These are phyloP conservation scores for Thoreauomyces humboldtii DNA, from an alignment of 192 early-diverging fungal species.

Conservation along the genomic window DNA sequence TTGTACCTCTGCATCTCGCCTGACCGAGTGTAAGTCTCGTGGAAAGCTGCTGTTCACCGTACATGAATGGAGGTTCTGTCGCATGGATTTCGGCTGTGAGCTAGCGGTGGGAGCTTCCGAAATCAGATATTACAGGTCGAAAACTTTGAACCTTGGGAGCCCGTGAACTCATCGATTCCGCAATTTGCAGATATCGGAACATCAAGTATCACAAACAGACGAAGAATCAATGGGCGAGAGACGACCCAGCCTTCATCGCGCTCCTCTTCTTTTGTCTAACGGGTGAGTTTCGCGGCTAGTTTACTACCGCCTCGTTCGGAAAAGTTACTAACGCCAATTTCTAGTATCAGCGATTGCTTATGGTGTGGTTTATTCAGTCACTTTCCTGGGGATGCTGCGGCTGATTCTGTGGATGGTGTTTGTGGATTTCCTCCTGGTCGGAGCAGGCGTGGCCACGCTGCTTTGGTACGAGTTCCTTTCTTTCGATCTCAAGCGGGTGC, in stretches of 20 bases:
- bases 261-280: constrained; percentile 64
- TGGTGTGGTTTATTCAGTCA: constrained; percentile 72
- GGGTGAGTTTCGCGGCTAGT: constrained; percentile 44
- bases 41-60: too few relatives aligned
- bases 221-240: constrained; percentile 97
- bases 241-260: constrained; percentile 93
- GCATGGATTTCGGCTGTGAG: too few relatives aligned
- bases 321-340: too few relatives aligned
- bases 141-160: too few relatives aligned
- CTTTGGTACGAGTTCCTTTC: constrained; percentile 58
- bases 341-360: constrained; percentile 79
- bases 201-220: constrained; percentile 98
- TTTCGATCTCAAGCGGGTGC: too few relatives aligned
- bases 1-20: constrained; percentile 77
- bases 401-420: constrained; percentile 79
- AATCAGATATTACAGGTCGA: too few relatives aligned
- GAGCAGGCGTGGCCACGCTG: constrained; percentile 64
- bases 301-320: too few relatives aligned
- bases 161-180: neutral
- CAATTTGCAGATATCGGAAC: constrained; percentile 73
- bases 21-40: constrained; percentile 77
- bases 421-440: constrained; percentile 77
- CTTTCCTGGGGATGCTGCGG: constrained; percentile 64
- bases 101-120: too few relatives aligned
- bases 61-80: too few relatives aligned